Conservation (phyloP, 495 filamentous ascomycete species). For the Terfezia boudieri region DNA sequence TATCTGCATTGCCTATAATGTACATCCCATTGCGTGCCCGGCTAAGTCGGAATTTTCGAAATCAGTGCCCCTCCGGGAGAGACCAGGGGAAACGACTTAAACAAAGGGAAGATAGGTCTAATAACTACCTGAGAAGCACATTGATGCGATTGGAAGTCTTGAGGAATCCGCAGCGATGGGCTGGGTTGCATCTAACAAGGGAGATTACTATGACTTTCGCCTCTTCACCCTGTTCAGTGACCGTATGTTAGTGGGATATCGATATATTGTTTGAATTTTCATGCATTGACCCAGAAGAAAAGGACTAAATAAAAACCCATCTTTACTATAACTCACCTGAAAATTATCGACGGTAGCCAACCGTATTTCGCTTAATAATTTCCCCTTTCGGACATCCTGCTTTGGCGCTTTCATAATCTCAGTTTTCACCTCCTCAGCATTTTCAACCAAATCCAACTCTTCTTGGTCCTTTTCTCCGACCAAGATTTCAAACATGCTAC, state of each 20-base stretch:
- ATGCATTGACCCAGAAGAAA: neutral
- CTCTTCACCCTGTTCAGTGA: constrained; percentile 37
- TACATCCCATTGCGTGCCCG: constrained; percentile 70
- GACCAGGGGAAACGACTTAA: too few relatives aligned
- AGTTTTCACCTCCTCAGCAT: constrained; percentile 3
- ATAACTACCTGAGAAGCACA: constrained; percentile 36
- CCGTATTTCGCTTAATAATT: constrained; percentile 36
- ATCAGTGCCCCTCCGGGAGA: too few relatives aligned
- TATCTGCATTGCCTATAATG: constrained; percentile 52
- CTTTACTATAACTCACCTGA: constrained; percentile 22
- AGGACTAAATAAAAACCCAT: neutral
- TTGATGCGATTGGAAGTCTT: constrained; percentile 60
- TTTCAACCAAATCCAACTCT: constrained; percentile 29
- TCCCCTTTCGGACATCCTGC: constrained; percentile 24
- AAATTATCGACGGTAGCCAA: constrained; percentile 78
- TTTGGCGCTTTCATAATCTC: constrained; percentile 6
- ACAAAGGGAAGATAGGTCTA: neutral
- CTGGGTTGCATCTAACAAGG: constrained; percentile 47
- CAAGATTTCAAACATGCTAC: constrained; percentile 33
- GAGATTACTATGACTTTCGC: constrained; percentile 67
- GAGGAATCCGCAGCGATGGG: constrained; percentile 47
- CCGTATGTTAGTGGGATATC: neutral
- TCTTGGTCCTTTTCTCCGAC: constrained; percentile 45
- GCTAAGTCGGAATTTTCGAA: constrained; percentile 9
- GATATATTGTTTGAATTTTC: neutral